A percentile compares a stretch with the other conserved stretches of the same genome.
These are phyloP conservation scores for Gastrodia elata DNA, from an alignment of 106 monocot species.

Conservation along the genomic window DNA sequence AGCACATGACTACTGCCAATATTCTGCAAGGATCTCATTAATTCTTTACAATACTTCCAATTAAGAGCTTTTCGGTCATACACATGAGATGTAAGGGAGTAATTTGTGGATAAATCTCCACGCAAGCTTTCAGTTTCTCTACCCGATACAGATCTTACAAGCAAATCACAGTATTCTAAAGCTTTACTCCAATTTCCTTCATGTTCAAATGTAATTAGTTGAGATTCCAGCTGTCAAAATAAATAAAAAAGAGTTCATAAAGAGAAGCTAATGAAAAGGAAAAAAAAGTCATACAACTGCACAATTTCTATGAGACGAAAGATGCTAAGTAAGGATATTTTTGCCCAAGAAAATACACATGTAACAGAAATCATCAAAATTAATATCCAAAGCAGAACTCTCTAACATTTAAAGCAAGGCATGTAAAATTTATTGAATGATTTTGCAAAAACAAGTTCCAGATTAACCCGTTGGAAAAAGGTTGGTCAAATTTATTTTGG, in stretches of 20 bases:
- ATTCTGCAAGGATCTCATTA: slow-evolving; percentile 90
- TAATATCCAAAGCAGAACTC: not conserved
- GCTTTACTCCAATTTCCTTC: slow-evolving; percentile 96
- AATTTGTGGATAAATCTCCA: slow-evolving; percentile 15
- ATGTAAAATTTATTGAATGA: not conserved
- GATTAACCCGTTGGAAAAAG: not conserved
- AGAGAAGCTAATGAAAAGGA: not conserved
- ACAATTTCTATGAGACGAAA: not conserved
- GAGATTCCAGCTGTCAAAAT: slow-evolving; percentile 66
- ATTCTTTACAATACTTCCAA: slow-evolving; percentile 69
- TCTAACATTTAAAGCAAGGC: not conserved
- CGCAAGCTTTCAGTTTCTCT: slow-evolving; percentile 9
- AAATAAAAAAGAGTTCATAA: slow-evolving; percentile 4
- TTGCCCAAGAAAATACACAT: not conserved
- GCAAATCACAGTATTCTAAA: slow-evolving; percentile 81
- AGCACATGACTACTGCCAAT: slow-evolving; percentile 89
- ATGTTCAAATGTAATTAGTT: slow-evolving; percentile 79
- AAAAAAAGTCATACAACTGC: not conserved
- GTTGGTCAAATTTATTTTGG: too few relatives aligned
- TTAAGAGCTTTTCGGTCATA: slow-evolving; percentile 20
- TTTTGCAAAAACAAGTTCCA: not conserved
- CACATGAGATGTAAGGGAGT: not conserved
- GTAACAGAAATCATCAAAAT: not conserved
- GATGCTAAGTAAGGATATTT: not conserved
- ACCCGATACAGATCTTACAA: slow-evolving; percentile 47